These are phyloP conservation scores for Wakefieldia striispora DNA, from an alignment of 768 basidiomycete genomes.

Conservation along the genomic window DNA sequence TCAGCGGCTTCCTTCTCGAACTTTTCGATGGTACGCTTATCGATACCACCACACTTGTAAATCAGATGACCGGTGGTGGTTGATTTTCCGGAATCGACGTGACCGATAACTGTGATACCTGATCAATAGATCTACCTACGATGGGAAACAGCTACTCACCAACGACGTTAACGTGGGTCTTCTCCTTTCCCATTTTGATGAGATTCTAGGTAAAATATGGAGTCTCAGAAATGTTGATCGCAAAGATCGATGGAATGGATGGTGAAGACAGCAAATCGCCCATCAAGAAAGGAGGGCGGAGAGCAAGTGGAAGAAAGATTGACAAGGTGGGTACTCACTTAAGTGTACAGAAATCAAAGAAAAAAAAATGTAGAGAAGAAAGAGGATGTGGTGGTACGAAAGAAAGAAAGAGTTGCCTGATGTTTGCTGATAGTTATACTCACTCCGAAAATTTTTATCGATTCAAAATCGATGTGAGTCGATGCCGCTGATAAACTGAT, in stretches of 20 bases:
- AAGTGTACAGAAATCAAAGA: constrained; percentile 40
- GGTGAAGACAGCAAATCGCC: constrained; percentile 16
- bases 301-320: constrained; percentile 1
- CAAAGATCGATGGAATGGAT: constrained; percentile 18
- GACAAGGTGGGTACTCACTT: constrained; percentile 38
- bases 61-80: constrained; percentile 99
- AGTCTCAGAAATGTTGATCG: constrained; percentile 15
- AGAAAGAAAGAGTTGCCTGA: constrained; percentile 33
- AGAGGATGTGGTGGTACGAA: constrained; percentile 36
- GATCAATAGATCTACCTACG: constrained; percentile 19
- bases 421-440: constrained; percentile 63
- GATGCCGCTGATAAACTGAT: constrained; percentile 47
- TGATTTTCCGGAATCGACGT: constrained; percentile 99
- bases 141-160: constrained; percentile 51
- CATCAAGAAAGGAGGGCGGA: constrained; percentile 24
- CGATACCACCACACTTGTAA: constrained; percentile 99
- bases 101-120: constrained; percentile 79
- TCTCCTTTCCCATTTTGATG: constrained; percentile 92
- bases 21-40: constrained; percentile 99
- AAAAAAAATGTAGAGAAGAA: constrained; percentile 27
- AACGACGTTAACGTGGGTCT: constrained; percentile 96
- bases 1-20: constrained; percentile 99
- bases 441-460: constrained; percentile 61
- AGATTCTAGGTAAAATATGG: constrained; percentile 41
- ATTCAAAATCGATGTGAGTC: constrained; percentile 61